phyloP scores from a whole-genome alignment of 257 asterid species.

The Verbena officinalis region DNA sequence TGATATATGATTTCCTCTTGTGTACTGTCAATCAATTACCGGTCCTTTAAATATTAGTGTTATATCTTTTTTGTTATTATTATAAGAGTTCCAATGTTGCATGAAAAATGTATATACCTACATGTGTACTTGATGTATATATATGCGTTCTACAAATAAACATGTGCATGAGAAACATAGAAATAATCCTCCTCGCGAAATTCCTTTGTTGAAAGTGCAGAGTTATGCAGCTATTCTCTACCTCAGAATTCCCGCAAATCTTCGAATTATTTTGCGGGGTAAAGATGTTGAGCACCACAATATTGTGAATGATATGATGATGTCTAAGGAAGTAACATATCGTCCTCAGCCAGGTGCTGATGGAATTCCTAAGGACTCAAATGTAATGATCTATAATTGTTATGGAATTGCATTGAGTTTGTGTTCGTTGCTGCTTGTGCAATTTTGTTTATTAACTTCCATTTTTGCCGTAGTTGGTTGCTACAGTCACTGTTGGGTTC shows the following conservation, averaged over 20 bases:
- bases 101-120: background rate
- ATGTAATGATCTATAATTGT: slow-evolving; percentile 52
- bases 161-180: background rate
- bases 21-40: too few species aligned
- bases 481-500: slow-evolving; percentile 88
- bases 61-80: background rate
- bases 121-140: background rate
- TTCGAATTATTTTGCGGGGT: slow-evolving; percentile 93
- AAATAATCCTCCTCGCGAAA: slow-evolving; percentile 6
- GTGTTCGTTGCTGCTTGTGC: slow-evolving; percentile 21
- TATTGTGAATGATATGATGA: slow-evolving; percentile 97
- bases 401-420: slow-evolving; percentile 7
- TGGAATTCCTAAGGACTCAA: slow-evolving; percentile 63
- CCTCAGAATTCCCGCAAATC: slow-evolving; percentile 78
- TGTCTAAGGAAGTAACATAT: slow-evolving; percentile 84
- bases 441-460: slow-evolving; percentile 24
- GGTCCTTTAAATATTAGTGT: too few species aligned
- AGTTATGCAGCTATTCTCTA: slow-evolving; percentile 94
- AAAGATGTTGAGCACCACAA: slow-evolving; percentile 93
- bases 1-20: too few species aligned
- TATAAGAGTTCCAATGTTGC: background rate
- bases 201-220: slow-evolving; percentile 49
- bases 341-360: slow-evolving; percentile 88
- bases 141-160: background rate
- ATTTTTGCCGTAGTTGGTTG: slow-evolving; percentile 65